phyloP scores from a whole-genome alignment of 1,284 basidiomycete species.

The Cutaneotrichosporon dermatis region DNA sequence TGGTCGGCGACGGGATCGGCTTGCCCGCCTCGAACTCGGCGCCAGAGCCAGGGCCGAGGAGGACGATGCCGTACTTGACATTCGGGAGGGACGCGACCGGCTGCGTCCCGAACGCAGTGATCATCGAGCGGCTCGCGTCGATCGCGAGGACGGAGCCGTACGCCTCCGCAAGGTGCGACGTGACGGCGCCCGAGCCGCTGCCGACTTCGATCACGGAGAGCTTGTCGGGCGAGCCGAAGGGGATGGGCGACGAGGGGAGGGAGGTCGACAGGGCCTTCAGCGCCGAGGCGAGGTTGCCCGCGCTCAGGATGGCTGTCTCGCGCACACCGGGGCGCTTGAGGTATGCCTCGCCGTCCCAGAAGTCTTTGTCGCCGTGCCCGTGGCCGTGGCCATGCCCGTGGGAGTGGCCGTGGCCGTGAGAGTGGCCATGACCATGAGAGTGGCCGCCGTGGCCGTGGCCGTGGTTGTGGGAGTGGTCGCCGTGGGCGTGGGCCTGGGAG shows the following conservation, averaged over 20 bases:
- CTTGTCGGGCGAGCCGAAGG: background rate
- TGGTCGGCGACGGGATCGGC: slow-evolving; percentile 23
- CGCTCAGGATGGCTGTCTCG: slow-evolving; percentile 25
- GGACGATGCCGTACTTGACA: slow-evolving; percentile 20
- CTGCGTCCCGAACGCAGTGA: slow-evolving; percentile 22
- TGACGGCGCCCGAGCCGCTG: slow-evolving; percentile 37
- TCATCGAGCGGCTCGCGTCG: slow-evolving; percentile 36
- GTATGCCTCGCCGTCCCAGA: slow-evolving; percentile 37
- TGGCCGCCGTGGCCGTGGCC: background rate
- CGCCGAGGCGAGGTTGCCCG: slow-evolving; percentile 22
- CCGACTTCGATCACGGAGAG: slow-evolving; percentile 35
- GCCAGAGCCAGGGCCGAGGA: slow-evolving; percentile 18
- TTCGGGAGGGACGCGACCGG: background rate
- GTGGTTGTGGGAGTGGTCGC: slow-evolving; percentile 2
- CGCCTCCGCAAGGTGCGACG: slow-evolving; percentile 20
- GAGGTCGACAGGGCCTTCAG: slow-evolving; percentile 7
- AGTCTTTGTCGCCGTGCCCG: slow-evolving; percentile 23
- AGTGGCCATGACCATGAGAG: no score
- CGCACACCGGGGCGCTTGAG: slow-evolving; percentile 25
- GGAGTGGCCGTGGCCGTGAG: background rate
- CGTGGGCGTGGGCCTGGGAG: slow-evolving; percentile 7
- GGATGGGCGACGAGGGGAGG: no score
- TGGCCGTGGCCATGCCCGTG: slow-evolving; percentile 11
- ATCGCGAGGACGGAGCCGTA: slow-evolving; percentile 35
- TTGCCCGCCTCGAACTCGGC: slow-evolving; percentile 7